A percentile compares a stretch with the other conserved stretches of the same genome.
Evolutionary conservation across 345 rosid species (phyloP).

Genomic region (Schrenkiella parvula): DNA sequence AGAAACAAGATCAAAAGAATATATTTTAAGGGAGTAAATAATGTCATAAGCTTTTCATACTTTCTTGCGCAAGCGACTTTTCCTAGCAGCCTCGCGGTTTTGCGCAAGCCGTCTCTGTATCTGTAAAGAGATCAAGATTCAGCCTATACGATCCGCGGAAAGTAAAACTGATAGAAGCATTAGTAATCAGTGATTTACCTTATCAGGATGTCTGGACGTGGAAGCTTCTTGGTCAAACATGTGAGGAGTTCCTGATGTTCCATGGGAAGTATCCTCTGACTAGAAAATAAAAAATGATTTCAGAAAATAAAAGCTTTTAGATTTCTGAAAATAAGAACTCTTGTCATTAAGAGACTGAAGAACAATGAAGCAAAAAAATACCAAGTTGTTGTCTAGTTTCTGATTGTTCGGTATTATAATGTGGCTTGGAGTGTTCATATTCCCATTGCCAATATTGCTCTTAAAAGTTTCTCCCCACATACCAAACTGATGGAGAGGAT

Average conservation of each 20-base stretch:
- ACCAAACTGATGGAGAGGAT: slow-evolving; percentile 66
- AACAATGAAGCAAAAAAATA: neutral
- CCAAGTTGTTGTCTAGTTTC: slow-evolving; percentile 69
- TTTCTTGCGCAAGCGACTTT: slow-evolving; percentile 94
- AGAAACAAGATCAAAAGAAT: neutral
- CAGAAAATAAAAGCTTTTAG: neutral
- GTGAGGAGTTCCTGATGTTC: slow-evolving; percentile 50
- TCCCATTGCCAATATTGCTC: slow-evolving; percentile 37
- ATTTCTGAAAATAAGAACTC: neutral
- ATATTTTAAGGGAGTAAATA: neutral
- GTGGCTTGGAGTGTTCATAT: slow-evolving; percentile 44
- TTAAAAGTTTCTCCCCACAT: slow-evolving; percentile 84
- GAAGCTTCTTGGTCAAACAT: slow-evolving; percentile 76
- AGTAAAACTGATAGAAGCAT: neutral
- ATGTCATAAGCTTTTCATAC: slow-evolving; percentile 29
- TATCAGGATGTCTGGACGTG: slow-evolving; percentile 54
- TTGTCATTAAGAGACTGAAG: neutral
- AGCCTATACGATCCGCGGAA: neutral
- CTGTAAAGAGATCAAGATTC: slow-evolving; percentile 34
- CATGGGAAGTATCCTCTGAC: slow-evolving; percentile 91
- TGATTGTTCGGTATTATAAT: slow-evolving; percentile 45
- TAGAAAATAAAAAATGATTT: slow-evolving; percentile 29
- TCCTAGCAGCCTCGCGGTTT: slow-evolving; percentile 98
- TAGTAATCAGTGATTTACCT: slow-evolving; percentile 36
- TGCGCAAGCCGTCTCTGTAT: slow-evolving; percentile 94